A percentile compares a stretch with the other conserved stretches of the same genome.
phyloP scores from a whole-genome alignment of 768 basidiomycete species.

The Termitomyces titanicus region DNA sequence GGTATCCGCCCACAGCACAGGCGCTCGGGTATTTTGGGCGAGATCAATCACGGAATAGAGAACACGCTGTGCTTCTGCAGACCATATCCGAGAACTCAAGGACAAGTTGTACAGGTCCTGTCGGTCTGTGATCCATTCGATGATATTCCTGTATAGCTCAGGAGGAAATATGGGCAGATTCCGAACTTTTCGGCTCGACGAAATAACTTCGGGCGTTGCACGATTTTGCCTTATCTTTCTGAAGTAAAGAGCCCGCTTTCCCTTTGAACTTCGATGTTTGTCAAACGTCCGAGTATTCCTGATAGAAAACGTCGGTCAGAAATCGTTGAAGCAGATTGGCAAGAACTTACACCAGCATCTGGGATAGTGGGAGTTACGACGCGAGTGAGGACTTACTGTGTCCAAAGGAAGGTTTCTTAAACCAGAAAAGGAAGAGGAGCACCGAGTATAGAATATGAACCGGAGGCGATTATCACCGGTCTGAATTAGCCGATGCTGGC shows the following conservation, averaged over 20 bases:
- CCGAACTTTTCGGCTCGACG: background rate
- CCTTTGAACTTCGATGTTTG: background rate
- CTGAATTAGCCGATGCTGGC: background rate
- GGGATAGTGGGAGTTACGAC: conserved; percentile 1
- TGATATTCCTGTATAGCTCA: conserved; percentile 15
- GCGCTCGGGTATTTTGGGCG: conserved; percentile 10
- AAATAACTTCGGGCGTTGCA: background rate
- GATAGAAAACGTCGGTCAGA: background rate
- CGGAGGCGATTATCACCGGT: conserved; percentile 13
- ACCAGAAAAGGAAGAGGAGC: conserved; percentile 6
- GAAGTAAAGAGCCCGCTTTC: background rate
- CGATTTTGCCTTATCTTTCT: background rate
- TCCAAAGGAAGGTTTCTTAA: conserved; percentile 5
- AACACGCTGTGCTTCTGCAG: conserved; percentile 14
- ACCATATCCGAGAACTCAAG: conserved; percentile 15
- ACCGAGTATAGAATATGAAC: background rate
- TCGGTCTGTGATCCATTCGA: conserved; percentile 14
- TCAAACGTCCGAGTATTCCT: background rate
- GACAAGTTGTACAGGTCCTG: conserved; percentile 14
- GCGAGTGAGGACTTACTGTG: background rate
- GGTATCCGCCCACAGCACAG: conserved; percentile 17
- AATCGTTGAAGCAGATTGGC: too few species aligned
- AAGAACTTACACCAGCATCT: conserved; percentile 4
- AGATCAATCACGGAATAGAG: conserved; percentile 16
- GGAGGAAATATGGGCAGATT: conserved; percentile 4